Evolutionary conservation across 1,284 basidiomycete genomes (phyloP), one percentile per base, ranked within the genome.

Genomic region (Puccinia triticina): DNA sequence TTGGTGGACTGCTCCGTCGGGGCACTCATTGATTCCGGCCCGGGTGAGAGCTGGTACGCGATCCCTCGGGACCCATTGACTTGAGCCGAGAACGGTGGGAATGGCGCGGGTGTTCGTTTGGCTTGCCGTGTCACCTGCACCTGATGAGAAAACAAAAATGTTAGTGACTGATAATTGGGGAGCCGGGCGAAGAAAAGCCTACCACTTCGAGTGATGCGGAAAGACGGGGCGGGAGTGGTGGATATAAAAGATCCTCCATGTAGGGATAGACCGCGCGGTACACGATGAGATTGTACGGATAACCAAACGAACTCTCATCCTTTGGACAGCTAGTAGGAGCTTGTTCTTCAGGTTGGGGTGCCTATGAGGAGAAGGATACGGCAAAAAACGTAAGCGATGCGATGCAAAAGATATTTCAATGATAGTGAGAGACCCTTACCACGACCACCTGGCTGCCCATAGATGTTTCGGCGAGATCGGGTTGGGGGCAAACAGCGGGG

Each of bases 221-320:
- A 55, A 67, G 37, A 40, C 53, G 43, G 11, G 64, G 48, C 7
- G 43, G 46, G 32, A 69, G 32, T 26, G 43, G 43, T 53, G 43
- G 66, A 79, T 79, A 71, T 12, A 79, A 11, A 11, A 29, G 26
- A 21, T 50, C 48, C 50, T 48, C 43, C 46, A 79, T 2, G 26
- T 69, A 29, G 66, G 77, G 77, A 79, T 79, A 79, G 32, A 79
- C 34, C 8, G 77, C 26, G 21, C 26, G 48, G 48, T 79, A 79
- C 29, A 79, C 40, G 7, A 55, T 66, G 26, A 79, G 34, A 34
- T 79, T 79, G 66, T 79, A 69, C 55, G 77, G 77, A 71, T 79
- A 79, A 32, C 50, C 64, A 26, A 43, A 3, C n/a, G 46, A 29
- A 11, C 40, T 40, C 46, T n/a, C 29, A 59, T 14, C 66, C 40